These are phyloP conservation scores for Inga leiocalycina DNA, from an alignment of 306 rosid genomes.

Conservation along the genomic window DNA sequence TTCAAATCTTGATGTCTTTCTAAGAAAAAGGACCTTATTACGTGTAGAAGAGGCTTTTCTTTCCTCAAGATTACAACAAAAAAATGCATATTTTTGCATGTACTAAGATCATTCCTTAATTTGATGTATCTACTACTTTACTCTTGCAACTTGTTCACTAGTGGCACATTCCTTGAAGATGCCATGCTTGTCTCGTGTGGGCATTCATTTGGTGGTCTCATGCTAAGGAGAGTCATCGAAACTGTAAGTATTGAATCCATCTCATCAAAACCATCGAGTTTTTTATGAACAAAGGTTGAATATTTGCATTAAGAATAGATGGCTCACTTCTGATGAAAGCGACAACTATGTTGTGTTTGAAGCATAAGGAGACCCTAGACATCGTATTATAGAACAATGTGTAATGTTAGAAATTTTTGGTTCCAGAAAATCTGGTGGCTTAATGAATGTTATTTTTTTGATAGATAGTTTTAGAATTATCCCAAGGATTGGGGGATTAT, in stretches of 20 bases:
- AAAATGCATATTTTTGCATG: conserved; percentile 19
- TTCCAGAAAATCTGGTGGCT: conserved; percentile 19
- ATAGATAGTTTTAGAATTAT: conserved; percentile 23
- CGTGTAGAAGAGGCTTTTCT: conserved; percentile 8
- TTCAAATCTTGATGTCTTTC: conserved; percentile 1
- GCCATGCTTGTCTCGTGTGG: conserved; percentile 95
- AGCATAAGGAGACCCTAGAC: conserved; percentile 6
- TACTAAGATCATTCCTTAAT: conserved; percentile 15
- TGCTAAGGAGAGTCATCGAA: conserved; percentile 92
- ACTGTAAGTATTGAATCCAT: conserved; percentile 63
- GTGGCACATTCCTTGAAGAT: conserved; percentile 95
- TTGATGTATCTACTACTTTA: conserved; percentile 30
- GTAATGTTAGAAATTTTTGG: conserved; percentile 15
- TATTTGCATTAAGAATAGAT: conserved; percentile 29
- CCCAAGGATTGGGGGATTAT: conserved; percentile 6
- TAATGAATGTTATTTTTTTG: conserved; percentile 7
- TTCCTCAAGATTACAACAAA: neutral
- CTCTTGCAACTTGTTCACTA: conserved; percentile 36
- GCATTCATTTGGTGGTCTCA: conserved; percentile 96
- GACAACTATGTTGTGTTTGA: conserved; percentile 24
- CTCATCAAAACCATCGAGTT: conserved; percentile 4
- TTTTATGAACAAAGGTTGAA: conserved; percentile 18
- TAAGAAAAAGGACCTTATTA: conserved; percentile 10
- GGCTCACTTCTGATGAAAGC: conserved; percentile 18
- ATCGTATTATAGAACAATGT: conserved; percentile 7